Percentiles rank a stretch among this genome's conserved stretches.
phyloP scores from a whole-genome alignment of 2,329 filamentous ascomycete species.

The Apiospora phragmitis region DNA sequence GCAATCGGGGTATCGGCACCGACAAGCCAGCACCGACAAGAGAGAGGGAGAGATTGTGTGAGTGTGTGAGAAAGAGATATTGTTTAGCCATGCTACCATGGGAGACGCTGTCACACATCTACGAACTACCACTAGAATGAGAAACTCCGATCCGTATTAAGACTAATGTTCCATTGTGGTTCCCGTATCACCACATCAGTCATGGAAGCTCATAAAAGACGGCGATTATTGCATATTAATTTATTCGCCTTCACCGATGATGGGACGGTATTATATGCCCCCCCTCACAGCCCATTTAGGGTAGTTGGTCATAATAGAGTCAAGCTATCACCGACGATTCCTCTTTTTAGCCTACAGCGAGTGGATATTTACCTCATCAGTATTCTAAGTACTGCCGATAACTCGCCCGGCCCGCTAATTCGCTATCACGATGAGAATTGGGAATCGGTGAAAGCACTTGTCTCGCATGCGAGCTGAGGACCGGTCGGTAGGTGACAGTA shows the following conservation, averaged over 20 bases:
- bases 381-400: not conserved
- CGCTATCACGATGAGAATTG: not conserved
- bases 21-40: not conserved
- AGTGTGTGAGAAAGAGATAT: too few species aligned
- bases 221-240: not conserved
- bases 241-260: not conserved
- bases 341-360: not conserved
- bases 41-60: too few species aligned
- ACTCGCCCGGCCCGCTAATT: not conserved
- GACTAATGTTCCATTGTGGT: not conserved
- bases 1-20: not conserved
- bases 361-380: conserved; percentile 3
- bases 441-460: not conserved
- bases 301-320: not conserved
- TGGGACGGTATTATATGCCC: not conserved
- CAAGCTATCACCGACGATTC: not conserved
- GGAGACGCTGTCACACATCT: not conserved
- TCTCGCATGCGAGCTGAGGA: not conserved
- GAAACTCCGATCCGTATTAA: not conserved
- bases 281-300: not conserved
- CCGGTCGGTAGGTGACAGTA: not conserved
- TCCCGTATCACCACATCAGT: not conserved
- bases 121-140: not conserved
- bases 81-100: not conserved
- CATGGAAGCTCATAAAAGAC: not conserved